A percentile compares a stretch with the other conserved stretches of the same genome.
phyloP scores from a whole-genome alignment of 352 stramenopile genomes.

The Peronospora farinosa region DNA sequence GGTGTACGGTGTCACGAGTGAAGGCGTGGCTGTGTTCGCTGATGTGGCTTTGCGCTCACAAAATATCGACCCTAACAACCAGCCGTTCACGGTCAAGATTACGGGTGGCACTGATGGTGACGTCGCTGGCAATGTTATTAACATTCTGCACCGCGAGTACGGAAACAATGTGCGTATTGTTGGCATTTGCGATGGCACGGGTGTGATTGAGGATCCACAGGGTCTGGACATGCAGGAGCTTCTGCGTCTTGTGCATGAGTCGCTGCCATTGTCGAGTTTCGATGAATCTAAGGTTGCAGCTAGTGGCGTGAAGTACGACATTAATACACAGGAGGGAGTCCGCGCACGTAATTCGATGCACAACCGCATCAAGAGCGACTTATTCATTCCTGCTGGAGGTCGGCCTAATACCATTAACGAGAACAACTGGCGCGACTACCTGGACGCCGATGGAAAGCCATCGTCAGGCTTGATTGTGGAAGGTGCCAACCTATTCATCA shows the following conservation, averaged over 20 bases:
- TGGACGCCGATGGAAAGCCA: slow-evolving; percentile 68
- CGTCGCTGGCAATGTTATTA: slow-evolving; percentile 96
- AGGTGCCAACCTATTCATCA: slow-evolving; percentile 82
- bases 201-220: slow-evolving; percentile 92
- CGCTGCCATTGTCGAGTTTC: slow-evolving; percentile 84
- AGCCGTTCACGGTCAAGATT: slow-evolving; percentile 78
- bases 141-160: slow-evolving; percentile 93
- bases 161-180: slow-evolving; percentile 91
- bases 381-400: slow-evolving; percentile 79
- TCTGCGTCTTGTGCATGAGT: slow-evolving; percentile 88
- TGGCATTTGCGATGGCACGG: slow-evolving; percentile 87
- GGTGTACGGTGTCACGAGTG: slow-evolving; percentile 79
- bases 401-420: slow-evolving; percentile 83
- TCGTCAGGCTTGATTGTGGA: slow-evolving; percentile 77
- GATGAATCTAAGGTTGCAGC: slow-evolving; percentile 38
- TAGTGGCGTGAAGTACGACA: slow-evolving; percentile 77
- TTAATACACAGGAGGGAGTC: slow-evolving; percentile 60
- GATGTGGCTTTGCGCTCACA: slow-evolving; percentile 73
- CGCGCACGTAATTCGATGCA: slow-evolving; percentile 96
- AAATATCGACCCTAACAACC: slow-evolving; percentile 65
- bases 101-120: slow-evolving; percentile 96
- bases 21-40: slow-evolving; percentile 76
- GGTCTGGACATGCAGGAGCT: slow-evolving; percentile 92
- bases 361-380: slow-evolving; percentile 89
- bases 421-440: slow-evolving; percentile 77